Base-by-base conservation (phyloP, 371 early-diverging fungal genomes). In the Lichtheimia hyalospora region DNA sequence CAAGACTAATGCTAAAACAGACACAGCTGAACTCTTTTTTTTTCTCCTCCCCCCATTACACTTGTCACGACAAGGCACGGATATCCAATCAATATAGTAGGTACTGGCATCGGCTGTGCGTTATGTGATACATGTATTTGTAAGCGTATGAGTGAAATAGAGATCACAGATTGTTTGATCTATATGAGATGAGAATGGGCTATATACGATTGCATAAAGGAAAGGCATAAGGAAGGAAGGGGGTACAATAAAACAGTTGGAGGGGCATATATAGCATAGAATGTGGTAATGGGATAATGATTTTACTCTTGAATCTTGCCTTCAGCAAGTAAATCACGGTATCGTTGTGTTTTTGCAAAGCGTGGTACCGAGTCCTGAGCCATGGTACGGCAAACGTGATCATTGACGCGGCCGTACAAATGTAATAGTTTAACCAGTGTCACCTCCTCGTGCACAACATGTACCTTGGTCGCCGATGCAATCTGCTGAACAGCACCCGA, bases 331-430 rank as follows among this genome's bases (percentile, higher is more conserved):
- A 67, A 24, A 43, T 58, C 63, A 21, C 66, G 69, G 60, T 91
- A 91, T 62, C 76, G 72, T 39, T 84, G 82, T 1, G 89, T 89
- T 61, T 80, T 86, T 6, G 84, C 69, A 66, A 89, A 91, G 70
- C 88, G 89, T 0, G 91, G 89, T 20, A 89, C 86, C 10, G 89
- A 89, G 57, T 91, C 91, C 7, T 84, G 84, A 13, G 91, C 89
- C 87, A 89, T 86, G 13, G 89, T 70, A 23, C 84, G 71, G 71
- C 87, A 91, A 51, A 89, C 85, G 49, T 89, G 89, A 14, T 87
- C 86, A 54, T 89, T 83, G 10, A 84, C 83, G 41, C 66, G 63
- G 53, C 86, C 84, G 68, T 86, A 89, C 63, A 89, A 62, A 24
- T 74, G 70, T 6, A 85, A 21, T 0, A 76, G 49, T 10, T 57